A percentile compares a stretch with the other conserved stretches of the same genome.
phyloP scores from a whole-genome alignment of 768 basidiomycete species.

The Roridomyces roridus region DNA sequence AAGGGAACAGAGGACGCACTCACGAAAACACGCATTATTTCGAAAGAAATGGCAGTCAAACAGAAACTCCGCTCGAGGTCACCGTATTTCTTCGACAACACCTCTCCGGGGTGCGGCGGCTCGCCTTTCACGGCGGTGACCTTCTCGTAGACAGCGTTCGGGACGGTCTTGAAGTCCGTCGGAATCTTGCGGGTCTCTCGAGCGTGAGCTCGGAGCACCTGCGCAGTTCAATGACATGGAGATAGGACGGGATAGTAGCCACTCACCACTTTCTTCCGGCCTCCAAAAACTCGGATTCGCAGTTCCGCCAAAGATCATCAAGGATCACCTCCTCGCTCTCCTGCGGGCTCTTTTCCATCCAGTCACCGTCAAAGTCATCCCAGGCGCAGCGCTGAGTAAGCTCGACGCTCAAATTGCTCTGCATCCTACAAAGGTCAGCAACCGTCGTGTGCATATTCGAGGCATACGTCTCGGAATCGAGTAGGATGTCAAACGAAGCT shows the following conservation, averaged over 20 bases:
- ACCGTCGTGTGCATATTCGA: too few species aligned
- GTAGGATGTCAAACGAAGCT: too few species aligned
- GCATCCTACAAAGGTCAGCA: too few species aligned
- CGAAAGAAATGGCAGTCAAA: too few species aligned
- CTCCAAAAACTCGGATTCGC: constrained; percentile 24
- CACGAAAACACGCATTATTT: too few species aligned
- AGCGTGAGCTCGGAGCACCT: constrained; percentile 27
- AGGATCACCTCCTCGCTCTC: constrained; percentile 26
- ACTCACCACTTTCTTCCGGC: constrained; percentile 5
- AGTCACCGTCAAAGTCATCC: constrained; percentile 23
- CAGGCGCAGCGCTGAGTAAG: constrained; percentile 15
- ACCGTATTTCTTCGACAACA: not conserved
- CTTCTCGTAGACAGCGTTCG: constrained; percentile 17
- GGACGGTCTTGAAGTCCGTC: constrained; percentile 11
- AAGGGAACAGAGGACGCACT: too few species aligned
- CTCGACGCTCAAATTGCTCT: constrained; percentile 23
- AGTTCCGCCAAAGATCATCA: constrained; percentile 23
- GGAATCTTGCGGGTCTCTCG: constrained; percentile 13
- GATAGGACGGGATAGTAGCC: too few species aligned
- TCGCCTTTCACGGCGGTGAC: not conserved
- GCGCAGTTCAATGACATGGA: not conserved
- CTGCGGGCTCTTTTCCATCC: constrained; percentile 13
- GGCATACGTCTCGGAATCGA: too few species aligned
- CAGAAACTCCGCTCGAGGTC: constrained; percentile 7
- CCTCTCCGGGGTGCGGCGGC: constrained; percentile 11